A percentile compares a stretch with the other conserved stretches of the same genome.
Conservation (phyloP, 2,329 filamentous ascomycete species). For the Colletotrichum theobromicola region DNA sequence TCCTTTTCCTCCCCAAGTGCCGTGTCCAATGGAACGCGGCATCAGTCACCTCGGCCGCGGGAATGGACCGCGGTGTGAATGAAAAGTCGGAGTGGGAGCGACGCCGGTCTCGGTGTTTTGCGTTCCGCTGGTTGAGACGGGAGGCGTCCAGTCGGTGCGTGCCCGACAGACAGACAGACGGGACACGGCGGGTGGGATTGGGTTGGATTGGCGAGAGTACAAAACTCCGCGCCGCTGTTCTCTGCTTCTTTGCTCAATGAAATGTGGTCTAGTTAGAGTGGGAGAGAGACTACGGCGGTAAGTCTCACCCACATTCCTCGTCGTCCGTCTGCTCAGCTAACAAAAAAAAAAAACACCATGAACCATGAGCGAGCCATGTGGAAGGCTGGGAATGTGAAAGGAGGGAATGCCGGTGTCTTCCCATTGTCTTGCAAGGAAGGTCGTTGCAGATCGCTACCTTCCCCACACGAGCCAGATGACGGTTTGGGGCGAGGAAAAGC, state of each 20-base stretch:
- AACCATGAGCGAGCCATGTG: not conserved
- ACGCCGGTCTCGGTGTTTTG: not conserved
- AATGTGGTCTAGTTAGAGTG: not conserved
- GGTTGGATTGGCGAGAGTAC: too few relatives aligned
- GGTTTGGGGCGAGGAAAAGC: not conserved
- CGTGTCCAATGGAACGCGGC: too few relatives aligned
- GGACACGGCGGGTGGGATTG: too few relatives aligned
- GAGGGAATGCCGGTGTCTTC: not conserved
- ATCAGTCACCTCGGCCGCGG: too few relatives aligned
- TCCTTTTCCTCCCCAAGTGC: too few relatives aligned
- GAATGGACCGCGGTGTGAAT: not conserved
- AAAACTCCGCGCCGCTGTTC: too few relatives aligned
- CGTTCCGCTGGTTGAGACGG: not conserved
- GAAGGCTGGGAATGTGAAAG: not conserved
- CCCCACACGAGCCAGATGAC: conserved; percentile 4
- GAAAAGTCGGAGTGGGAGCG: not conserved
- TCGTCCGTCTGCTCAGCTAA: not conserved
- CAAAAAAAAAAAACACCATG: too few relatives aligned
- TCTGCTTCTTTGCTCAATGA: not conserved
- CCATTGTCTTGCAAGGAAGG: not conserved
- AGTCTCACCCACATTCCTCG: not conserved
- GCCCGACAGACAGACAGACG: not conserved
- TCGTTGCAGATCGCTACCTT: not conserved
- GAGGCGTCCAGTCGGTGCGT: not conserved
- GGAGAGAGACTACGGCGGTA: too few relatives aligned